A percentile compares a stretch with the other conserved stretches of the same genome.
These are phyloP conservation scores for Gracilariopsis chorda DNA, from an alignment of 23 red algal species.

Conservation along the genomic window DNA sequence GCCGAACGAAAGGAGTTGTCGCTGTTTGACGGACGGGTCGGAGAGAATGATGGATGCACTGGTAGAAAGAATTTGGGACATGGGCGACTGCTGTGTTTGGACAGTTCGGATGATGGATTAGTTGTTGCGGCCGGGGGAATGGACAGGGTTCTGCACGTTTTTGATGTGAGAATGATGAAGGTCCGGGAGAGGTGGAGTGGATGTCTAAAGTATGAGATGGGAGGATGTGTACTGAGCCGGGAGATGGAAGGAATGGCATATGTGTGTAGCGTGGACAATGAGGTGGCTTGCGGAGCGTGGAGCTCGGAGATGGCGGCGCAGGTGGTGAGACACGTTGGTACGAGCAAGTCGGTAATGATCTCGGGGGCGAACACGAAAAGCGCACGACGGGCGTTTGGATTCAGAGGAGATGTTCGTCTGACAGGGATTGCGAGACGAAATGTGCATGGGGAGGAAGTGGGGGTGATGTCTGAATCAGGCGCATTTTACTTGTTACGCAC, in stretches of 20 bases:
- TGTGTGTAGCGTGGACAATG: conserved; percentile 70
- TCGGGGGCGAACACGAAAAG: conserved; percentile 67
- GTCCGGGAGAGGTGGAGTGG: conserved; percentile 50
- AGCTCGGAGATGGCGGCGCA: conserved; percentile 11
- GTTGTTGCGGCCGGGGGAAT: conserved; percentile 38
- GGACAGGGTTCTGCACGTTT: conserved; percentile 60
- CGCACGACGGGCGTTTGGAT: conserved; percentile 62
- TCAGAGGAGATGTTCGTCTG: conserved; percentile 66
- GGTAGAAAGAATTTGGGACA: not conserved
- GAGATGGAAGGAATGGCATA: conserved; percentile 34
- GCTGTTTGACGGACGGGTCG: conserved; percentile 53
- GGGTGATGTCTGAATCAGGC: conserved; percentile 33
- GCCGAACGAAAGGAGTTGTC: conserved; percentile 38
- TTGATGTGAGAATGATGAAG: conserved; percentile 46
- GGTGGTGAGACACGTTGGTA: not conserved
- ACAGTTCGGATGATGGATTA: conserved; percentile 15
- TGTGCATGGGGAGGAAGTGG: conserved; percentile 25
- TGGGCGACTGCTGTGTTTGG: conserved; percentile 20
- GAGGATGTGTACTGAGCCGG: conserved; percentile 23
- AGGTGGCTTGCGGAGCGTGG: conserved; percentile 77
- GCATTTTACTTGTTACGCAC: conserved; percentile 35
- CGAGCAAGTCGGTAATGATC: conserved; percentile 45
- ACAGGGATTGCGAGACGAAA: conserved; percentile 30
- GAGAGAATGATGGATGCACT: not conserved
- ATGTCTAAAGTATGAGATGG: conserved; percentile 66